Evolutionary conservation across 1,284 basidiomycete genomes (phyloP), one percentile per base, ranked within the genome.

Genomic region (Moesziomyces aphidis): DNA sequence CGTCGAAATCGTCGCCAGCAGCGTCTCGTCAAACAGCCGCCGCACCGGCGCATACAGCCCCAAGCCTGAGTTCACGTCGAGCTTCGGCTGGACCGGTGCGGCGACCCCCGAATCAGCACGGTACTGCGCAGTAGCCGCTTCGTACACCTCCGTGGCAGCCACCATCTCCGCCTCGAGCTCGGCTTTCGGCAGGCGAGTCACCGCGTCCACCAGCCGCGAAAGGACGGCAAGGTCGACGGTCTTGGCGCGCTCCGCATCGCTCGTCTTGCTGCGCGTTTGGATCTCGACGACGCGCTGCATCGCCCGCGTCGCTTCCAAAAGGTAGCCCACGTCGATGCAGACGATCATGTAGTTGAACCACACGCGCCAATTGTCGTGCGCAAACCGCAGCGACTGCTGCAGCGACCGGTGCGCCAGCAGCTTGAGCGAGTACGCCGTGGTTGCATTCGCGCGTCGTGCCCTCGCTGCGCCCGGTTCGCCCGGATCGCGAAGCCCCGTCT

Each of bases 281-380:
- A 92, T 90, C 82, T 96, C 93, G 36, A 97, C 89, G 31, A 97
- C 88, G 6, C 94, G 90, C 0, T 89, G 88, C 50, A 95, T 88
- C 0, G 95, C 95, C 24, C 93, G 91, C 55, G 90, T 91, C 0
- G 94, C 92, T 83, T 99, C 96, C 9, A 90, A 87, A 48, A 97
- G 88, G 85, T 97, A 93, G 8, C 95, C 96, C 17, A 97, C 92
- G 79, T 98, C 94, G 85, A 97, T 88, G 8, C 93, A 89, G 42
- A 99, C 91, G 76, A 97, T 88, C 92, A 95, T 96, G 87, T 95
- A 98, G 87, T 99, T 99, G 76, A 89, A 89, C 97, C 97, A 99
- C 90, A 99, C 95, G 19, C 93, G 89, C 96, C 96, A 99, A 81
- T 95, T 95, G 55, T 94, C 91, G 85, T 93, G 93, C 55, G 89